Conservation (phyloP, 495 filamentous ascomycete species). For the Daldinia decipiens region DNA sequence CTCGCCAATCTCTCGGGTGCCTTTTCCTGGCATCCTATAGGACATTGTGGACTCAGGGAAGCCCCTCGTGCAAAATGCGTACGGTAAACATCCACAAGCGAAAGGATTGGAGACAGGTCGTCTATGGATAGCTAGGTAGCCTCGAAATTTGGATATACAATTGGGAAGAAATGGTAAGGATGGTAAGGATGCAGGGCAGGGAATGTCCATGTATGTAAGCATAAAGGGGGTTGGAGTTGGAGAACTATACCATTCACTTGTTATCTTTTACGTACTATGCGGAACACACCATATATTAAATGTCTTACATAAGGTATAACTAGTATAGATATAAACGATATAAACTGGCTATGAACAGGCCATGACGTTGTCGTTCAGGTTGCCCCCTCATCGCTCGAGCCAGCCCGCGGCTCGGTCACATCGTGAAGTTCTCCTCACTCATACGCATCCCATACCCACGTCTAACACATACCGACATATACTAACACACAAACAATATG, state of each 20-base stretch:
- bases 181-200: not conserved
- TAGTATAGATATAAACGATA: not conserved
- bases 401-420: constrained; percentile 2
- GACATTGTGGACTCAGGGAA: constrained; percentile 12
- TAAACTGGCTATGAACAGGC: not conserved
- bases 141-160: constrained; percentile 7
- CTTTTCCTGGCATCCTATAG: constrained; percentile 16
- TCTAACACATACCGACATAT: not conserved
- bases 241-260: constrained; percentile 7
- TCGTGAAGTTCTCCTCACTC: not conserved
- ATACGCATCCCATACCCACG: constrained; percentile 1
- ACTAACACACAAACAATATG: constrained; percentile 28
- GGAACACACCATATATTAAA: not conserved
- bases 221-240: constrained; percentile 28
- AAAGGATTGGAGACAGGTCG: constrained; percentile 23
- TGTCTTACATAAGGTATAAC: not conserved
- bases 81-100: constrained; percentile 10
- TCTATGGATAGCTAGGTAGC: constrained; percentile 17
- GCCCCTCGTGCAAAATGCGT: constrained; percentile 24
- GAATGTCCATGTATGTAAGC: not conserved
- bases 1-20: constrained; percentile 37
- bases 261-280: not conserved
- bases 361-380: not conserved
- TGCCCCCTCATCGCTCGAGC: constrained; percentile 1
- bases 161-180: not conserved